phyloP scores from a whole-genome alignment of 192 early-diverging fungal species.

The Coemansia sp. region DNA sequence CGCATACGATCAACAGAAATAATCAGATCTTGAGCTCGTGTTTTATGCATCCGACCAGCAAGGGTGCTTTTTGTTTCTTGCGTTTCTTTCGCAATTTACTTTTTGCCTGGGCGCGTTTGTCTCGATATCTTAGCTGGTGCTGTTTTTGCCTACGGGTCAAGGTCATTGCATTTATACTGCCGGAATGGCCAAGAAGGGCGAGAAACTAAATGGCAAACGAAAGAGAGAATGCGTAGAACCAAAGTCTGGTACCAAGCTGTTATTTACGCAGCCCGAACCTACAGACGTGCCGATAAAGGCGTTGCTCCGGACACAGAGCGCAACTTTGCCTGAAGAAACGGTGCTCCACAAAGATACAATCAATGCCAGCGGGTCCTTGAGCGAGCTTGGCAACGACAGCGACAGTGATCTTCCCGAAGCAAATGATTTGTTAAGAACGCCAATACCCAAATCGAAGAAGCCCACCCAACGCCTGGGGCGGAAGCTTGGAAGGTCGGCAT shows the following conservation, averaged over 20 bases:
- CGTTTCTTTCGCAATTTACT: not conserved
- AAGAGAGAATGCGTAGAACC: not conserved
- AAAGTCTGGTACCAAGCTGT: not conserved
- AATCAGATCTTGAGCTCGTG: not conserved
- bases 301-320: slow-evolving; percentile 33
- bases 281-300: not conserved
- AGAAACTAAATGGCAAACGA: not conserved
- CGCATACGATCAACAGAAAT: too few relatives aligned
- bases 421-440: slow-evolving; percentile 26
- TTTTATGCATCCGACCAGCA: not conserved
- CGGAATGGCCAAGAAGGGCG: not conserved
- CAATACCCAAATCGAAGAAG: not conserved
- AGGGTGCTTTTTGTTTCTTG: not conserved
- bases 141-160: not conserved
- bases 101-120: not conserved
- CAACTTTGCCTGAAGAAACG: not conserved
- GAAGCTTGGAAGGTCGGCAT: slow-evolving; percentile 28
- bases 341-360: not conserved
- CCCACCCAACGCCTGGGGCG: not conserved
- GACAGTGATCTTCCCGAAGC: slow-evolving; percentile 50
- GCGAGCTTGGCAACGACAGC: slow-evolving; percentile 13
- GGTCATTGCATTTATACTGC: not conserved
- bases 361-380: not conserved
- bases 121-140: not conserved
- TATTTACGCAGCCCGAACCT: not conserved